Evolutionary conservation across 257 asterid species (phyloP), one percentile per base, ranked within the genome.

Genomic region (Linderniella brevidens): DNA sequence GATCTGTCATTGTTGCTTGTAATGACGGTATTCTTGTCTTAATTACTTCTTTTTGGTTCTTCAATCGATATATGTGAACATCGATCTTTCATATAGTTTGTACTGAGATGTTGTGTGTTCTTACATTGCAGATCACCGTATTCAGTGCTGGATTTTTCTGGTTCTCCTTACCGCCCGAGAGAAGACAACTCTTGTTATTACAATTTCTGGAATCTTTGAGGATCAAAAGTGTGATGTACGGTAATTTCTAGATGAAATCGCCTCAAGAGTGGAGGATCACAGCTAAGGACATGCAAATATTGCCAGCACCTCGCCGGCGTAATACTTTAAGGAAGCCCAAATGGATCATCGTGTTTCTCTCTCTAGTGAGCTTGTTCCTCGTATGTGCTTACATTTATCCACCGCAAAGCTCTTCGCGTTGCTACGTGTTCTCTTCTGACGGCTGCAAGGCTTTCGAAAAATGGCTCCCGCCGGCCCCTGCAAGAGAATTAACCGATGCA

Each of bases 401-500:
- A 50, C 93, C 96, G 13, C 83, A 70, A 43, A 73, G 61, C 57
- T 82, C 93, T 50, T 70, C 82, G 41, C 93, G 94, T 3, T 90
- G 99, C 56, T 81, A 82, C 54, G 66, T 86, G 25, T 77, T 90
- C 72, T 77, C 99, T 48, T 66, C 87, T 56, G 60, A 60, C 50
- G 88, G 90, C 48, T 90, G 99, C 66, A 75, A 90, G 56, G 73
- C 69, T 36, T 55, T 75, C 52, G 71, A 74, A 37, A 69, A 63
- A 50, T 90, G 94, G 94, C 84, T 79, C 60, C 99, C 99, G 7
- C 96, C 96, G 48, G 53, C 77, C 16, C 83, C 84, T 46, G 67
- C 75, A 17, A 79, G 99, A 72, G 94, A 74, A 37, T 64, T 82
- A 53, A 81, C 92, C 0, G 99, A 90, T 53, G 80, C 68, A 40